phyloP scores from a whole-genome alignment of 768 basidiomycete species.

The Boletellus sp. region DNA sequence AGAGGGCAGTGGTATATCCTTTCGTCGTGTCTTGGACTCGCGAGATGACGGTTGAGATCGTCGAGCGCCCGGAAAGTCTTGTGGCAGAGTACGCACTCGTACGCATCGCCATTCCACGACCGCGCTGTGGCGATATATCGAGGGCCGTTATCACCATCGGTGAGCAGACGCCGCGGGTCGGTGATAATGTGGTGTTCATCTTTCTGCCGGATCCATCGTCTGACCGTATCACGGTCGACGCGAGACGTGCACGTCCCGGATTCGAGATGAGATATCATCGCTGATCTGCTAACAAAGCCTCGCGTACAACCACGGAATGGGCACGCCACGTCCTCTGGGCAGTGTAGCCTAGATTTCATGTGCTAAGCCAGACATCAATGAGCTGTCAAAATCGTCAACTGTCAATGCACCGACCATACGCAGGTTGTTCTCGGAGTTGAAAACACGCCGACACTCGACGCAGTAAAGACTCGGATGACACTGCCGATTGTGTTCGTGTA shows the following conservation, averaged over 20 bases:
- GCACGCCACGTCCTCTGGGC: conserved; percentile 35
- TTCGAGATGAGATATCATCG: conserved; percentile 63
- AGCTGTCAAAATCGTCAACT: background rate
- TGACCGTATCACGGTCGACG: conserved; percentile 36
- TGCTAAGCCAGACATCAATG: conserved; percentile 34
- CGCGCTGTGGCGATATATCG: conserved; percentile 31
- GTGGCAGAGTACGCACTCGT: conserved; percentile 67
- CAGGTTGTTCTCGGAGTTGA: conserved; percentile 29
- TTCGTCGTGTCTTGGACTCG: conserved; percentile 55
- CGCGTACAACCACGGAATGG: conserved; percentile 41
- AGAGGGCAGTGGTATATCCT: conserved; percentile 55
- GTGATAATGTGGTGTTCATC: conserved; percentile 53
- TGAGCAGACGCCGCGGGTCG: conserved; percentile 50
- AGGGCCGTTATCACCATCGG: conserved; percentile 11
- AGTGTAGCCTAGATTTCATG: conserved; percentile 51
- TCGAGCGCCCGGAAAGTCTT: conserved; percentile 35
- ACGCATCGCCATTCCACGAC: conserved; percentile 43
- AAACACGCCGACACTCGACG: conserved; percentile 39
- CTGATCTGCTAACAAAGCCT: conserved; percentile 49
- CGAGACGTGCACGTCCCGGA: conserved; percentile 54
- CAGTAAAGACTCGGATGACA: conserved; percentile 45
- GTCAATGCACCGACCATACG: conserved; percentile 5
- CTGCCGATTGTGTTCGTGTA: conserved; percentile 50
- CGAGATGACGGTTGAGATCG: conserved; percentile 58
- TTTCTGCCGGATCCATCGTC: conserved; percentile 35